Evolutionary conservation across 768 basidiomycete species (phyloP), one percentile per base, ranked within the genome.

Genomic region (Mycena leptocephala): DNA sequence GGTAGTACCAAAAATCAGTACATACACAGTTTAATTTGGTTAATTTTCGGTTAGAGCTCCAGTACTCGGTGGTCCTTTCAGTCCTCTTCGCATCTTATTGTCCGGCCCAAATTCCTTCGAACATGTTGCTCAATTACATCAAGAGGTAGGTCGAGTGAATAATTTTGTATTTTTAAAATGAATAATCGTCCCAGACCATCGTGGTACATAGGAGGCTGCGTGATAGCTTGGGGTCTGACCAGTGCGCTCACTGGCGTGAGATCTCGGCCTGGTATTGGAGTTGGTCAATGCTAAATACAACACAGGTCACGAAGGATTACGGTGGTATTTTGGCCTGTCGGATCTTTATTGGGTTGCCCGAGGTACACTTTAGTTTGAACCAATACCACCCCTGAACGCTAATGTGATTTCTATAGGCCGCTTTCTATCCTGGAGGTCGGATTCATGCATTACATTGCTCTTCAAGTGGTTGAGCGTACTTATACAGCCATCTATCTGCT

Each of bases 61-160:
- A 92, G 76, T 92, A 92, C 77, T 84, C 86, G 22, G 88, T 89
- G 2, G 83, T 91, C 30, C 82, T 92, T 9, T 91, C 91, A 2
- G 83, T 90, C 39, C 85, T 92, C 24, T 92, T 88, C 73, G 93
- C 86, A 2, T 91, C 91, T 1, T 93, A 94, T 70, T 89, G 89
- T 56, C 92, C 92, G 1, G 89, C 91, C 10, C 92, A 93, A 77
- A 88, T 94, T 69, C 93, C 93, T 0, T 93, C 91, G 0, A 94
- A 93, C 79, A 93, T 94, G 90, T 92, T 90, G 76, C 78, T 93
- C 24, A 92, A 92, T 71, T 86, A 88, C 69, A 86, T 93, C 58
- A 85, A 87, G 48, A 86, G 90, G 92, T 90, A 69, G 32, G 64
- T 33, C 10, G 18, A 51, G 8, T 33, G 22, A 41, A 64, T 11